phyloP scores from a whole-genome alignment of 129 eudicot genomes.

The Calendula officinalis region DNA sequence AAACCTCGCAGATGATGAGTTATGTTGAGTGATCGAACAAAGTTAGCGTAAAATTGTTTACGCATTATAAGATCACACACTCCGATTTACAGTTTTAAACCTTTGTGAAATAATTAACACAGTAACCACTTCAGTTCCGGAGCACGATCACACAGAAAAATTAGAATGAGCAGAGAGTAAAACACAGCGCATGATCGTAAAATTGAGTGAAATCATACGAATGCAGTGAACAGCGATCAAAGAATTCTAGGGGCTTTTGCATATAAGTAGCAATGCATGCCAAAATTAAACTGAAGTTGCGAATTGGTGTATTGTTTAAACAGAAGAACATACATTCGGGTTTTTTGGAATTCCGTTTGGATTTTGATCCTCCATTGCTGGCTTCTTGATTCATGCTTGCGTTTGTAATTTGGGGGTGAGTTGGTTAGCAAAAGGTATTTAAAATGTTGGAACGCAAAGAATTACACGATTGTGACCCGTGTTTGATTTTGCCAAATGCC shows the following conservation, averaged over 20 bases:
- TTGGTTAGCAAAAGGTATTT: background rate
- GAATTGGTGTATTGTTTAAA: background rate
- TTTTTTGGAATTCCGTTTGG: conserved; percentile 44
- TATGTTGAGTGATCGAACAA: conserved; percentile 3
- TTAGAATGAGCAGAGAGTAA: background rate
- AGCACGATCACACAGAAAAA: conserved; percentile 13
- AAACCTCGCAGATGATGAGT: background rate
- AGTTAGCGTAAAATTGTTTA: background rate
- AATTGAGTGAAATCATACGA: conserved; percentile 2
- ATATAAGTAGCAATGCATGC: conserved; percentile 5
- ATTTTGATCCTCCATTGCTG: conserved; percentile 37
- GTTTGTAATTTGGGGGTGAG: conserved; percentile 29
- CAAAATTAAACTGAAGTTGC: background rate
- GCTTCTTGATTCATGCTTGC: conserved; percentile 25
- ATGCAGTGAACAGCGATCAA: background rate
- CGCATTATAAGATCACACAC: conserved; percentile 3
- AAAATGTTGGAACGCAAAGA: background rate
- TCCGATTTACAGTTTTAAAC: background rate
- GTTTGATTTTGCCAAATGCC: no score
- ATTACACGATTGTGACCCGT: conserved; percentile 26
- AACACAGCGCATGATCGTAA: background rate
- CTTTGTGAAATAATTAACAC: background rate
- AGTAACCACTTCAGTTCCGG: conserved; percentile 6
- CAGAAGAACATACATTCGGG: conserved; percentile 47
- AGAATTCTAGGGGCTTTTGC: background rate